Percentiles rank a stretch among this genome's conserved stretches.
These are phyloP conservation scores for Oryza rufipogon DNA, from an alignment of 176 grass and related monocot genomes.

Conservation along the genomic window DNA sequence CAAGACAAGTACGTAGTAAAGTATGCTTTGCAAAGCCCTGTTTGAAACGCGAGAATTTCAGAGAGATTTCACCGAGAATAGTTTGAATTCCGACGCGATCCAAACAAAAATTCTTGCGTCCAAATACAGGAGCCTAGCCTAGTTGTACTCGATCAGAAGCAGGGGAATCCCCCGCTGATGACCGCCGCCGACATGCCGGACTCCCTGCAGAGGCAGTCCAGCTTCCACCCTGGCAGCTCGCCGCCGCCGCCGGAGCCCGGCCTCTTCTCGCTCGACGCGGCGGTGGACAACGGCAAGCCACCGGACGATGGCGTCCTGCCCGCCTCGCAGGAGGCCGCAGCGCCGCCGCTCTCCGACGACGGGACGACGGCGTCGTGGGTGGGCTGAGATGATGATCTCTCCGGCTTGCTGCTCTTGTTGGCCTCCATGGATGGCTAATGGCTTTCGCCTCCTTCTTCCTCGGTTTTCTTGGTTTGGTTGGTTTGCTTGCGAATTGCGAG, in stretches of 20 bases:
- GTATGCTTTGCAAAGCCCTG: too few species aligned
- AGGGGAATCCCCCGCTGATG: conserved; percentile 36
- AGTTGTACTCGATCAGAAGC: conserved; percentile 16
- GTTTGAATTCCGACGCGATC: background rate
- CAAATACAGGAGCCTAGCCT: background rate
- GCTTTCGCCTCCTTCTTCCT: background rate
- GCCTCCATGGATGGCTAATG: background rate
- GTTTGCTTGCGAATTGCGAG: background rate
- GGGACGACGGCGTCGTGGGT: too few species aligned
- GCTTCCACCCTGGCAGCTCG: conserved; percentile 49
- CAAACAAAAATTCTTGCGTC: background rate
- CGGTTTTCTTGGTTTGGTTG: background rate
- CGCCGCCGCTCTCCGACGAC: too few species aligned
- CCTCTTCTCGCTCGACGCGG: background rate
- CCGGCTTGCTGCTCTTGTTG: background rate
- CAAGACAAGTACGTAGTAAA: too few species aligned
- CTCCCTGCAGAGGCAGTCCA: conserved; percentile 46
- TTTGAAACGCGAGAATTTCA: too few species aligned
- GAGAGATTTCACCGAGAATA: too few species aligned
- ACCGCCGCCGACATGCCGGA: conserved; percentile 1
- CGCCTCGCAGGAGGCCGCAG: too few species aligned
- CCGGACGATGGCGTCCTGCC: background rate
- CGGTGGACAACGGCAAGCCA: background rate
- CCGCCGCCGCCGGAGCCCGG: background rate
- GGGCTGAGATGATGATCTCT: background rate